Evolutionary conservation across 176 grass and related monocot species (phyloP), one percentile per base, ranked within the genome.

Genomic region (Panicum miliaceum): DNA sequence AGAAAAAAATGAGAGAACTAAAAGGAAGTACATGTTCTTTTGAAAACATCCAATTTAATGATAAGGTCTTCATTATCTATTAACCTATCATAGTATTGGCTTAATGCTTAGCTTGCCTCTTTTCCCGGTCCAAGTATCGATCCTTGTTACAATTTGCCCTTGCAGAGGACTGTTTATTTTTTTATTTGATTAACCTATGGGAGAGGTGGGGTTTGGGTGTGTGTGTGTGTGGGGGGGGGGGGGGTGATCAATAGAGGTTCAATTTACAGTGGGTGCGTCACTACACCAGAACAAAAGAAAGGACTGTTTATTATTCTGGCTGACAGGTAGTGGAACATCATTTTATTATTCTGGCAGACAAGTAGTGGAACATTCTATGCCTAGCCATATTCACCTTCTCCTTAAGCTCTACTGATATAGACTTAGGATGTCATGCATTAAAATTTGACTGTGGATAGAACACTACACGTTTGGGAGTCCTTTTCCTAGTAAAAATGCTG

Each of bases 31-130:
- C 29, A 3, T 64, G 37, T 56, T 82, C 4, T 71, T 78, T 59
- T 78, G 35, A 22, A 42, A 66, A 63, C 47, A 47, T 75, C 16
- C 26, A 77, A 90, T 13, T 41, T 45, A 71, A 20, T 47, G 73
- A 77, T 43, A 64, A 81, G 43, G 3, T 41, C 20, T 35, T 0
- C 22, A 18, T 38, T 47, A 80, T 5, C 6, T 50, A 15, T 51
- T 36, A 12, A 53, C 3, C 69, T 51, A 12, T 53, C 19, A 12
- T 15, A 51, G 13, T 38, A 23, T 23, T 23, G 19, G 6, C 15
- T 22, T 79, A 25, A 68, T 68, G 32, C 20, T 46, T 11, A 53
- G 63, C 3, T 38, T 37, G 7, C 26, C 13, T 51, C 8, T 22
- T 68, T 68, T 68, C 34, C 47, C 48, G 8, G 41, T 53, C 78